A percentile compares a stretch with the other conserved stretches of the same genome.
Evolutionary conservation across 257 asterid species (phyloP).

Genomic region (Solanum appendiculatum): DNA sequence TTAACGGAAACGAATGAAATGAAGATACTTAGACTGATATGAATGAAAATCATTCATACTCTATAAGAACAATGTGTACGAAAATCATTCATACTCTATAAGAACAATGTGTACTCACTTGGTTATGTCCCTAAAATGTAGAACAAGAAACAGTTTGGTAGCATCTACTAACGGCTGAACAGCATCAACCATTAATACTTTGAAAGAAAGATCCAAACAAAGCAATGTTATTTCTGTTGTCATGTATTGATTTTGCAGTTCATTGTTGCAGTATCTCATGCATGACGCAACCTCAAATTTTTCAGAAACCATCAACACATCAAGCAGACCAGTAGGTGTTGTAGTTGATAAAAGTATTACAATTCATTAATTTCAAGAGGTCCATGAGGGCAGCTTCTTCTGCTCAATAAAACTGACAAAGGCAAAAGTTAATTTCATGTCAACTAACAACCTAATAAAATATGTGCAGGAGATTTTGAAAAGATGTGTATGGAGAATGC

Average conservation of each 20-base stretch:
- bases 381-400: slow-evolving; percentile 89
- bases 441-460: not conserved
- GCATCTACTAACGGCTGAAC: slow-evolving; percentile 68
- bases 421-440: not conserved
- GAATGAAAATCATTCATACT: too few relatives aligned
- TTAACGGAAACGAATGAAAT: not conserved
- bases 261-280: slow-evolving; percentile 74
- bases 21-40: too few relatives aligned
- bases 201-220: slow-evolving; percentile 84
- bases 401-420: slow-evolving; percentile 28
- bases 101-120: slow-evolving; percentile 33
- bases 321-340: slow-evolving; percentile 54
- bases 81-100: too few relatives aligned
- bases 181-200: slow-evolving; percentile 56
- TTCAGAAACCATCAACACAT: slow-evolving; percentile 89
- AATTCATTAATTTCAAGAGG: slow-evolving; percentile 68
- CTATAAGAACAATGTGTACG: too few relatives aligned
- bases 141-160: slow-evolving; percentile 70
- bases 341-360: slow-evolving; percentile 54
- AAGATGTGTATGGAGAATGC: too few relatives aligned
- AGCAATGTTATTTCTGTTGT: slow-evolving; percentile 81
- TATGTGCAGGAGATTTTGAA: not conserved
- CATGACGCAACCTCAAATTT: slow-evolving; percentile 82
- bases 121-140: slow-evolving; percentile 61
- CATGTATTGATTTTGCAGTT: slow-evolving; percentile 59